Evolutionary conservation across 805 yeast species (phyloP).

Genomic region (Candida bentonensis): DNA sequence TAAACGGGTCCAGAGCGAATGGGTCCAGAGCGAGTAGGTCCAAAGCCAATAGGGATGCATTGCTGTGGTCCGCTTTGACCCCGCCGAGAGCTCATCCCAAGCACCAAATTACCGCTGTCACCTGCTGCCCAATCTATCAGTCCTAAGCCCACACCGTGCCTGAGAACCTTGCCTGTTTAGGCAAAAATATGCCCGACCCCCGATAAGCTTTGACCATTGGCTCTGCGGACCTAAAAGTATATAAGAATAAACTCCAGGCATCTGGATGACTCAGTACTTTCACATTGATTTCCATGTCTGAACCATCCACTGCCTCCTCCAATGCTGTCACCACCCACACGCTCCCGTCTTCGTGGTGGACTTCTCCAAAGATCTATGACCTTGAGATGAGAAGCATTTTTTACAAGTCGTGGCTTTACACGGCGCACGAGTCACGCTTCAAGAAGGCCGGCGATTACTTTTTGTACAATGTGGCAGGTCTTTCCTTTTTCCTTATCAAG

Average conservation of each 20-base stretch:
- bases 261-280: not conserved
- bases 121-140: too few relatives aligned
- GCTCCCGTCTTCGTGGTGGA: constrained; percentile 56
- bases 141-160: too few relatives aligned
- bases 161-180: not conserved
- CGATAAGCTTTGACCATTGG: not conserved
- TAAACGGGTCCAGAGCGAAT: too few relatives aligned
- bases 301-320: constrained; percentile 18
- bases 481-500: constrained; percentile 42
- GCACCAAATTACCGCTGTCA: too few relatives aligned
- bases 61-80: too few relatives aligned
- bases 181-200: not conserved
- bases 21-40: too few relatives aligned
- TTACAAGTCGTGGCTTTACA: constrained; percentile 41
- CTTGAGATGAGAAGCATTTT: constrained; percentile 45
- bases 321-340: constrained; percentile 30
- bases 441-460: constrained; percentile 44
- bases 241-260: too few relatives aligned
- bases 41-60: too few relatives aligned
- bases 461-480: constrained; percentile 36
- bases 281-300: constrained; percentile 12
- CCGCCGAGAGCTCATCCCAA: too few relatives aligned
- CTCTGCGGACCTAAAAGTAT: not conserved
- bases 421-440: constrained; percentile 39
- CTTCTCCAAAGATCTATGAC: constrained; percentile 42